Conservation (phyloP, 2,329 filamentous ascomycete species). For the Ilyonectria sp. region DNA sequence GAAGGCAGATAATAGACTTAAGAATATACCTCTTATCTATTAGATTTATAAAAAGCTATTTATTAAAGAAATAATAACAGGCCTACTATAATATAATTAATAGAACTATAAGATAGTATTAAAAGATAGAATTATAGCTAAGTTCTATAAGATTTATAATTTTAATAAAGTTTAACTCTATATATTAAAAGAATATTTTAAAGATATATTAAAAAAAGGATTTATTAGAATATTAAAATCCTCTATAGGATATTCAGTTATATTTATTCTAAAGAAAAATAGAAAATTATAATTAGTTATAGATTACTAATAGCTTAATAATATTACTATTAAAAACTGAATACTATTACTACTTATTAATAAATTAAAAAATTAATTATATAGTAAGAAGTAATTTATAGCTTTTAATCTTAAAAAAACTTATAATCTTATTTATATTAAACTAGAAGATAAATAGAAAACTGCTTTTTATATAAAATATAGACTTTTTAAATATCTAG, state of each 20-base stretch:
- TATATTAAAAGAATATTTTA: conserved; percentile 12
- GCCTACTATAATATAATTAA: conserved; percentile 16
- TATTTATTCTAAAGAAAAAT: too few relatives aligned
- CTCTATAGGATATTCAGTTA: neutral
- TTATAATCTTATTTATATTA: conserved; percentile 52
- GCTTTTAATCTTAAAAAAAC: too few relatives aligned
- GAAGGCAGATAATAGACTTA: too few relatives aligned
- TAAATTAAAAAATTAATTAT: too few relatives aligned
- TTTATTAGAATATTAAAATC: neutral
- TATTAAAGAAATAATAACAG: conserved; percentile 29
- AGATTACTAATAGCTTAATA: too few relatives aligned
- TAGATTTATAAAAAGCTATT: conserved; percentile 6
- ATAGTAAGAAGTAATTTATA: too few relatives aligned
- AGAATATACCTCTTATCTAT: conserved; percentile 22
- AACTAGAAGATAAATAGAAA: conserved; percentile 52
- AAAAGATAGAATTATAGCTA: conserved; percentile 3
- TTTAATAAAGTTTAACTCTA: conserved; percentile 27
- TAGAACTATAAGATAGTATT: conserved; percentile 29
- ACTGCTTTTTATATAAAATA: conserved; percentile 52
- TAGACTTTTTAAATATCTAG: conserved; percentile 51
- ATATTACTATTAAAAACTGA: too few relatives aligned
- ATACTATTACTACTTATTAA: too few relatives aligned
- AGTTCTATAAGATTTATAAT: conserved; percentile 19
- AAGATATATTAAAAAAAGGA: conserved; percentile 28
- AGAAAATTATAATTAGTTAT: too few relatives aligned